Evolutionary conservation across 2,329 filamentous ascomycete genomes (phyloP), one percentile per base, ranked within the genome.

Genomic region (Epichloe typhina): DNA sequence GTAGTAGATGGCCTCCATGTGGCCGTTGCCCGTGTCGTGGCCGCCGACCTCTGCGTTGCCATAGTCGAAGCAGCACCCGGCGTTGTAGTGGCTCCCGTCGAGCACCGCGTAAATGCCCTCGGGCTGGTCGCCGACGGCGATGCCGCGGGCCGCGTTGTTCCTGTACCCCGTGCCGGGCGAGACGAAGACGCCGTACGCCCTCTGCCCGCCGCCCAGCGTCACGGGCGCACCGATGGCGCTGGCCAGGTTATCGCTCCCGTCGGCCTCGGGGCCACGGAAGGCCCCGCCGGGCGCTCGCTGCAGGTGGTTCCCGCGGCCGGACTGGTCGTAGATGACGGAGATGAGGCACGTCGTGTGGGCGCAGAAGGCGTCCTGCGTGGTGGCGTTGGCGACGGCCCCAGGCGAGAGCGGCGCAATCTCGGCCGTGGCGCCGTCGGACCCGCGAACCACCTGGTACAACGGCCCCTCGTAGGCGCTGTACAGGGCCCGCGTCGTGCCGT

Each of bases 1-100:
- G 57, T 72, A 84, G 70, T 84, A 84, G 52, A 84, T 77, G 50
- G 81, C 77, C 60, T 85, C 82, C 81, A 85, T 85, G 58, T 83
- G 80, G 15, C 77, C 81, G 49, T 76, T 73, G 3, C 81, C 82
- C 0, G 78, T 76, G 52, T 80, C 76, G 2, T 3, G 54, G 52
- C 60, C 73, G 61, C 56, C 78, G 3, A 67, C 71, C 65, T 80
- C 77, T 44, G 75, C 76, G 46, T 79, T 79, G 45, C 76, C 76
- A 47, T 79, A 79, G 62, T 79, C 75, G 56, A 77, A 78, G 59
- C 71, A 82, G 66, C 77, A 81, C 6, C 53, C 70, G 21, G 62
- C 67, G 56, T 80, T 81, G 68, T 74, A 81, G 57, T 81, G 77
- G 0, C 74, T 78, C 0, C 77, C 78, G 55, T 82, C 78, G 3